phyloP scores from a whole-genome alignment of 2,329 filamentous ascomycete genomes.

The Talaromyces piceae region DNA sequence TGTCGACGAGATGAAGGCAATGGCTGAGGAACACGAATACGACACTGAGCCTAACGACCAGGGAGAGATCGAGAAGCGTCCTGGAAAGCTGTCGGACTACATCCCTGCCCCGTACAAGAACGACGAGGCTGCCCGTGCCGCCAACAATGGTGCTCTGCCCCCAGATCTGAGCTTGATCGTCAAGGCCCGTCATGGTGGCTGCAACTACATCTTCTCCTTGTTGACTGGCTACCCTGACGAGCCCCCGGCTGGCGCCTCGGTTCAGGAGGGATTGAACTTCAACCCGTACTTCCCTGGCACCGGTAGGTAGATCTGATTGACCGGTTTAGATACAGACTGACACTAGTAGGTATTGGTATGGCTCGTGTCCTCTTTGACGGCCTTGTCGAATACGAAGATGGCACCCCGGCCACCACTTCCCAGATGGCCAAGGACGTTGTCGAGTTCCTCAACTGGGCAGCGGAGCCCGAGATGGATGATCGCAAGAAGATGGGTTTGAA shows the following conservation, averaged over 20 bases:
- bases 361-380: conserved; percentile 96
- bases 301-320: conserved; percentile 41
- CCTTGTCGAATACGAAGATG: conserved; percentile 96
- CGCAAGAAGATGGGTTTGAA: conserved; percentile 99
- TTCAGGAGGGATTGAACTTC: conserved; percentile 93
- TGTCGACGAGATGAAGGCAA: conserved; percentile 92
- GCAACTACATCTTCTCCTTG: conserved; percentile 96
- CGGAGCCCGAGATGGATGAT: conserved; percentile 98
- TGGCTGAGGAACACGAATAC: conserved; percentile 98
- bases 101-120: conserved; percentile 95
- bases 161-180: conserved; percentile 96
- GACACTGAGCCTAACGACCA: conserved; percentile 96
- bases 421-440: conserved; percentile 99
- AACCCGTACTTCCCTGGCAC: conserved; percentile 99
- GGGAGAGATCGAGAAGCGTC: conserved; percentile 96
- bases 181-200: conserved; percentile 96
- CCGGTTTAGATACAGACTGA: conserved; percentile 5
- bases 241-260: conserved; percentile 76
- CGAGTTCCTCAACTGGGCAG: conserved; percentile 98
- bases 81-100: conserved; percentile 98
- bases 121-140: conserved; percentile 93
- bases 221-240: conserved; percentile 97
- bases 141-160: conserved; percentile 96
- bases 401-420: conserved; percentile 84
- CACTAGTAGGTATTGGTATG: conserved; percentile 69